phyloP scores from a whole-genome alignment of 768 basidiomycete species.

The Paxillus rubicundulus region DNA sequence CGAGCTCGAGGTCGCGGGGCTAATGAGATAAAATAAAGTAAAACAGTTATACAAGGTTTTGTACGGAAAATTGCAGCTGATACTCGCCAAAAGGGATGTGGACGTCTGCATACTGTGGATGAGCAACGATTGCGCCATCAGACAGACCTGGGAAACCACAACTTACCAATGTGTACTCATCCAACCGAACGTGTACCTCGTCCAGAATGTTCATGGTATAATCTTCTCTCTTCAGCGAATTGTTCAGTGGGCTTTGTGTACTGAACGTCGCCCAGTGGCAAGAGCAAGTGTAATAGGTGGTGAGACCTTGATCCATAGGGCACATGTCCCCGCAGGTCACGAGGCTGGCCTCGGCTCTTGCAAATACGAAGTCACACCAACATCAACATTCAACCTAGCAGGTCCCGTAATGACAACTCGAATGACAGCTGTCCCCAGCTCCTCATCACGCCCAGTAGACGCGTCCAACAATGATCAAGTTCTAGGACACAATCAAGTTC shows the following conservation, averaged over 20 bases:
- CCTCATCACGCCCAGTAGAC: no score
- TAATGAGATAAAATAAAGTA: background rate
- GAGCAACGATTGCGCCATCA: constrained; percentile 36
- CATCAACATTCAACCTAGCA: no score
- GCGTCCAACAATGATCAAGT: no score
- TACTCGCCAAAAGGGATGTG: constrained; percentile 21
- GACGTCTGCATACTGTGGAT: constrained; percentile 8
- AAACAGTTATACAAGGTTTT: background rate
- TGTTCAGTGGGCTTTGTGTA: background rate
- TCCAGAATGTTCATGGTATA: constrained; percentile 16
- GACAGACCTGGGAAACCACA: constrained; percentile 1
- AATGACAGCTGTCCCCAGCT: no score
- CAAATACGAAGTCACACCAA: no score
- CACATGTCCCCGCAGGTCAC: background rate
- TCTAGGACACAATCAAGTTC: no score
- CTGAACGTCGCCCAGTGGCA: background rate
- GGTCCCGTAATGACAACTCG: no score
- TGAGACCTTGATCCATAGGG: background rate
- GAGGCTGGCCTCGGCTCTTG: background rate
- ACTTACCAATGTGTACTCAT: constrained; percentile 24
- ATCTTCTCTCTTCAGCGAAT: background rate
- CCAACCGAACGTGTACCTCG: constrained; percentile 14
- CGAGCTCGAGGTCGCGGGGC: constrained; percentile 17
- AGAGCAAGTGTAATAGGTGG: background rate
- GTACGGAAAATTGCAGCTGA: background rate